Evolutionary conservation across 768 basidiomycete genomes (phyloP), one percentile per base, ranked within the genome.

Genomic region (Aureoboletus auriporus): DNA sequence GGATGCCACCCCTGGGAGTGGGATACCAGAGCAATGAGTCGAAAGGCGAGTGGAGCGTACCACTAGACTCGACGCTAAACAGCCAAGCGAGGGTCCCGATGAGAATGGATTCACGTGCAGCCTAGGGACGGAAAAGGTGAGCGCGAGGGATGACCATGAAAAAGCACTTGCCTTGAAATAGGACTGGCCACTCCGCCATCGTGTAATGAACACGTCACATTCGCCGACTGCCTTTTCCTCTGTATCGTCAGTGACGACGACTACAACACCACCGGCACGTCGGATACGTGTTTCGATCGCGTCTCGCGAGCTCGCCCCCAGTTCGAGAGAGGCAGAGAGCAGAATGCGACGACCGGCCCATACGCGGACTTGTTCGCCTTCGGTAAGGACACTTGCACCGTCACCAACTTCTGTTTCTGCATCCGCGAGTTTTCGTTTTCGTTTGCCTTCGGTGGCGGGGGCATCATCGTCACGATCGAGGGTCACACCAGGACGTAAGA

Each of bases 11-110:
- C 39, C 71, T 75, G 5, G 89, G 91, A 27, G 85, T 72, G 0
- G 93, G 93, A 61, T 90, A 95, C 70, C 93, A 93, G 7, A 93
- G 69, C 1, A 95, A 72, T 39, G 89, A 85, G 48, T 87, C 82
- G 30, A 81, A 73, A 0, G 93, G 88, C 6, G 79, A 69, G 8
- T 79, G 72, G 5, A 88, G 59, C 0, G 75, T 66, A 3, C 84
- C 83, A 1, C 76, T 77, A 0, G 80, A 75, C 51, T 89, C 77
- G 6, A 89, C 84, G 60, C 86, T 81, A 63, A 90, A 89, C 11
- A 95, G 58, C 93, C 93, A 96, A 1, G 80, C 73, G 3, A 94
- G 72, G 0, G 84, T 90, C 0, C 86, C 93, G 16, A 97, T 79
- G 5, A 66, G 46, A 43, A 66, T 51, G 28, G 64, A 57, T 12